These are phyloP conservation scores for Arthrobotrys conoides DNA, from an alignment of 2,329 filamentous ascomycete species.

Conservation along the genomic window DNA sequence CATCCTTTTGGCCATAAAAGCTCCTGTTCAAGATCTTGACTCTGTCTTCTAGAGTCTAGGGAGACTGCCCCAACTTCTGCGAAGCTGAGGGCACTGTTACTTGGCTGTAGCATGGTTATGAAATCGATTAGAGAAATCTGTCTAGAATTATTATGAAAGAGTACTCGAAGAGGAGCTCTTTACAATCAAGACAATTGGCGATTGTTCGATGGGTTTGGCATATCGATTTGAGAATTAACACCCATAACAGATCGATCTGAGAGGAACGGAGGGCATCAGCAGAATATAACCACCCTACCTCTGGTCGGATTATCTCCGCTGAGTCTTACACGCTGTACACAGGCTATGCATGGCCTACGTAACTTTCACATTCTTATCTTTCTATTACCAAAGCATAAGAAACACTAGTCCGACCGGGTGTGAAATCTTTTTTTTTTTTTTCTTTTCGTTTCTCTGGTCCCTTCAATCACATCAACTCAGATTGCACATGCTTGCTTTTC, in stretches of 20 bases:
- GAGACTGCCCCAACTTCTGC: slow-evolving; percentile 16
- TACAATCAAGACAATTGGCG: slow-evolving; percentile 15
- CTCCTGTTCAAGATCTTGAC: slow-evolving; percentile 21
- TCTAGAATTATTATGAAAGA: slow-evolving; percentile 21
- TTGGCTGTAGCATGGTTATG: slow-evolving; percentile 26
- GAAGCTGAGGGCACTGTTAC: slow-evolving; percentile 39
- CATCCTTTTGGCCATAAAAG: slow-evolving; percentile 43
- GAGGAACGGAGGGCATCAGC: slow-evolving; percentile 9
- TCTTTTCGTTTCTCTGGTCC: slow-evolving; percentile 8
- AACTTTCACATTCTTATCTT: slow-evolving; percentile 27
- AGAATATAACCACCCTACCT: slow-evolving; percentile 22
- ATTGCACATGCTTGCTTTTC: slow-evolving; percentile 48
- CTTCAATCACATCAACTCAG: slow-evolving; percentile 18
- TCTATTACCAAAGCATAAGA: slow-evolving; percentile 14
- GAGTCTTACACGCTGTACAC: background rate
- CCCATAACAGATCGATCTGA: slow-evolving; percentile 11
- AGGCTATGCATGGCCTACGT: slow-evolving; percentile 13
- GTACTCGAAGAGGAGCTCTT: background rate
- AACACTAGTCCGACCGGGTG: background rate
- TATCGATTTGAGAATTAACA: slow-evolving; percentile 27
- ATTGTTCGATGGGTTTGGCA: slow-evolving; percentile 27
- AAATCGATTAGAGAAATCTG: slow-evolving; percentile 2
- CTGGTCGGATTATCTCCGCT: slow-evolving; percentile 4
- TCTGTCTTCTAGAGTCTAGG: slow-evolving; percentile 25
- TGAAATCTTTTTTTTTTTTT: slow-evolving; percentile 16